phyloP scores from a whole-genome alignment of 176 grass and related monocot species.

The Oryza meridionalis region DNA sequence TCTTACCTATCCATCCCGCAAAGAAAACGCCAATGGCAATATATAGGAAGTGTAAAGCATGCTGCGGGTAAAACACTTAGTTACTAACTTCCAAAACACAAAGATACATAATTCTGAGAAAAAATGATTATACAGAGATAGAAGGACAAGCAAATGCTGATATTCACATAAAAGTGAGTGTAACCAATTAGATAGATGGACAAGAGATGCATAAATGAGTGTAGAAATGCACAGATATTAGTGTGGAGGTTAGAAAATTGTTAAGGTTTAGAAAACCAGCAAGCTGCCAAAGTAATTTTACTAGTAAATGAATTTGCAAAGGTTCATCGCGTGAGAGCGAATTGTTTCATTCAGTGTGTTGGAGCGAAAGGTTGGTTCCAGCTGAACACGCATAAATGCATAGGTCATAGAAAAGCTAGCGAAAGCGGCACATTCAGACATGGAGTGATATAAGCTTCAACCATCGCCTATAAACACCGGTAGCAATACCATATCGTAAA shows the following conservation, averaged over 20 bases:
- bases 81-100: conserved; percentile 25
- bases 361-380: not conserved
- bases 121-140: conserved; percentile 7
- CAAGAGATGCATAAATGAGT: not conserved
- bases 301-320: not conserved
- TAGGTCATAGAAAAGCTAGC: not conserved
- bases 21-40: conserved; percentile 88
- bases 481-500: not conserved
- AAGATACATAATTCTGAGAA: not conserved
- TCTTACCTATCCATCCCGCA: conserved; percentile 97
- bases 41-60: conserved; percentile 87
- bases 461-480: not conserved
- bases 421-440: not conserved
- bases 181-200: conserved; percentile 1
- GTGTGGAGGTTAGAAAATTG: not conserved
- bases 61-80: conserved; percentile 55
- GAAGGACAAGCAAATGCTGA: not conserved
- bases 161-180: not conserved
- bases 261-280: not conserved
- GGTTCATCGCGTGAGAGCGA: not conserved
- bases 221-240: not conserved
- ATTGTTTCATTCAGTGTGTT: not conserved
- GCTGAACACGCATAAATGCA: not conserved
- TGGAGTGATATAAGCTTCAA: not conserved
- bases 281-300: not conserved